Base-by-base conservation (phyloP, 805 yeast species). In the Candida cerambycidarum region DNA sequence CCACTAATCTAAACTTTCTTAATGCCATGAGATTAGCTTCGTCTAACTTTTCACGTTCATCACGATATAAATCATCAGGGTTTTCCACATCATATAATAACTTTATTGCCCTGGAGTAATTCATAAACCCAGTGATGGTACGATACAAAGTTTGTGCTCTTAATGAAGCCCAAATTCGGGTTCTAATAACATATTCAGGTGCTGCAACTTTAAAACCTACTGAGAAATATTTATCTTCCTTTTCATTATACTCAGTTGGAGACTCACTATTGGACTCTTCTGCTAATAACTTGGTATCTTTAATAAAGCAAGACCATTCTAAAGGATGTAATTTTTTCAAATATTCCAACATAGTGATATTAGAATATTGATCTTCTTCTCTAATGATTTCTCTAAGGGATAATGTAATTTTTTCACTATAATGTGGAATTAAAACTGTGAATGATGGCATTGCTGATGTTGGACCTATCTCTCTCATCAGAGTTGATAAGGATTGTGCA, bases 71-170 rank as follows among this genome's bases (percentile, higher is more conserved):
- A 5, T 50, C 50, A 10, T 36, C 82, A 65, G 87, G 96, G 34
- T 95, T 95, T 67, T 93, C 98, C 57, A 93, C 95, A 71, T 75
- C 75, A 55, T 89, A 89, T 46, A 92, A 75, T 57, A 92, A 73
- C 67, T 90, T 93, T 59, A 92, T 89, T 23, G 99, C 98, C 67
- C 97, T 84, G 23, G 97, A 85, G 65, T 92, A 92, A 73, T 92
- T 93, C 99, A 92, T 92, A 74, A 92, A 93, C 59, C 99, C 99
- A 43, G 97, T 87, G 41, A 92, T 92, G 37, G 99, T 93, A 68
- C 99, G 84, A 73, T 92, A 92, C 58, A 92, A 73, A 27, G 99
- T 93, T 75, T 92, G 99, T 31, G 97, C 85, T 70, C 99, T 82
- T 58, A 93, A 78, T 19, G 98, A 92, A 31, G 99, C 99, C 99